These are phyloP conservation scores for Raddia distichophylla DNA, from an alignment of 176 grass and related monocot genomes.

Conservation along the genomic window DNA sequence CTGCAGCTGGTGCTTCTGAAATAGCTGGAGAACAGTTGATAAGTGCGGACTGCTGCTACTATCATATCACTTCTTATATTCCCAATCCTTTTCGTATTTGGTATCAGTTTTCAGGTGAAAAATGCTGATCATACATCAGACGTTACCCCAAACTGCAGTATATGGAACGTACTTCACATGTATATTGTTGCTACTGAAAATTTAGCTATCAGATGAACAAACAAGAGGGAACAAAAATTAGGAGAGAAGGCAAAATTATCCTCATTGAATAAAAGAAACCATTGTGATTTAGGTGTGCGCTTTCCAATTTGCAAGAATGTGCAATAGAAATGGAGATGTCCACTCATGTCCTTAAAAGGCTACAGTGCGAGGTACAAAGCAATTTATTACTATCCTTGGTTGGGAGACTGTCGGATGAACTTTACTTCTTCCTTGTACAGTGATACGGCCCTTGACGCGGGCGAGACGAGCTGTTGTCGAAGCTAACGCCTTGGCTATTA, in stretches of 20 bases:
- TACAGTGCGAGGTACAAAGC: neutral
- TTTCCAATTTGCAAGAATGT: neutral
- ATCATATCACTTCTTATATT: neutral
- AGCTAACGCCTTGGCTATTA: no score
- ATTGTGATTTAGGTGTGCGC: neutral
- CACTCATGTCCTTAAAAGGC: neutral
- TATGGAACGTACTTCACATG: neutral
- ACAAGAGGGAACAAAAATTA: neutral
- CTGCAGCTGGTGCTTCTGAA: neutral
- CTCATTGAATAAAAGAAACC: neutral
- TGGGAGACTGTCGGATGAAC: neutral
- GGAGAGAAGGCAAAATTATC: neutral
- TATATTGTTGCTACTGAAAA: neutral
- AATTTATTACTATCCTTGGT: neutral
- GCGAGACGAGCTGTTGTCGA: no score
- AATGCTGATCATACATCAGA: neutral
- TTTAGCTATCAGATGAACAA: neutral
- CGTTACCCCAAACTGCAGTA: neutral
- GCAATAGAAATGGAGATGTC: neutral
- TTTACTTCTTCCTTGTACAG: neutral
- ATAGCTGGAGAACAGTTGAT: neutral
- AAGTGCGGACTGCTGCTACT: neutral
- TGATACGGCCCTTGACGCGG: no score
- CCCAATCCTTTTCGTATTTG: neutral
- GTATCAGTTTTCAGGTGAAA: neutral